Conservation (phyloP, 1,284 basidiomycete species). For the Athelia psychrophila region DNA sequence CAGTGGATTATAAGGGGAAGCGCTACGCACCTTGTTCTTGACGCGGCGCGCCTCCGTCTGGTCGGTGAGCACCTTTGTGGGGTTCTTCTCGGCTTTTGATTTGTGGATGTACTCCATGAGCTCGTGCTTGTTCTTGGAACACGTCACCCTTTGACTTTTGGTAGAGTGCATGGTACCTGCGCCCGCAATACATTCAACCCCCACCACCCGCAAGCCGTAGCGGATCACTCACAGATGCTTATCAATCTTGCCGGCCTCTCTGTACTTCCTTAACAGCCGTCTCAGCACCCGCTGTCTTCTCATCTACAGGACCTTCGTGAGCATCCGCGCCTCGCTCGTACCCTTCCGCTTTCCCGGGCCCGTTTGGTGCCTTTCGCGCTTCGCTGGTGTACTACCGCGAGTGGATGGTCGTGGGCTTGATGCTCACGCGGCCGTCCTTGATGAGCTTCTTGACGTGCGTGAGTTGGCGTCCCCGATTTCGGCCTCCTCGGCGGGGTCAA, state of each 20-base stretch:
- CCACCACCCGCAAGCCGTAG: no score
- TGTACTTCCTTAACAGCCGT: conserved; percentile 95
- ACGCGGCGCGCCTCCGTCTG: conserved; percentile 98
- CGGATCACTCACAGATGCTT: conserved; percentile 85
- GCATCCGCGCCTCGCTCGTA: conserved; percentile 98
- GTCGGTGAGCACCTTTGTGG: conserved; percentile 96
- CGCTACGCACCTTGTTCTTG: conserved; percentile 92
- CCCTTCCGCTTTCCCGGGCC: conserved; percentile 98
- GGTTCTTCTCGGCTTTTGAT: conserved; percentile 99
- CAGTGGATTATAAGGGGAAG: no score
- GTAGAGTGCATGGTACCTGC: conserved; percentile 97
- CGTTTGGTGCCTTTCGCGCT: conserved; percentile 98
- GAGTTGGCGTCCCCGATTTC: conserved; percentile 99
- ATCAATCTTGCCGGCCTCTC: conserved; percentile 99
- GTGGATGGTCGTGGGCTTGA: conserved; percentile 95
- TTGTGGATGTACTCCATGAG: conserved; percentile 99
- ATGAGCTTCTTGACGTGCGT: conserved; percentile 98
- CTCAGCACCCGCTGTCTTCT: conserved; percentile 96
- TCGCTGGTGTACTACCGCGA: conserved; percentile 97
- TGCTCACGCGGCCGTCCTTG: conserved; percentile 94
- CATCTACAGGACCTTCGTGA: conserved; percentile 99
- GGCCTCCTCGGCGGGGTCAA: conserved; percentile 95
- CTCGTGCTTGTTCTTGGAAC: conserved; percentile 99
- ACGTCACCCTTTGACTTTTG: conserved; percentile 99
- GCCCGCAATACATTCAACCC: no score